Evolutionary conservation across 208 protist species (phyloP).

Genomic region (Crithidia expoeki): DNA sequence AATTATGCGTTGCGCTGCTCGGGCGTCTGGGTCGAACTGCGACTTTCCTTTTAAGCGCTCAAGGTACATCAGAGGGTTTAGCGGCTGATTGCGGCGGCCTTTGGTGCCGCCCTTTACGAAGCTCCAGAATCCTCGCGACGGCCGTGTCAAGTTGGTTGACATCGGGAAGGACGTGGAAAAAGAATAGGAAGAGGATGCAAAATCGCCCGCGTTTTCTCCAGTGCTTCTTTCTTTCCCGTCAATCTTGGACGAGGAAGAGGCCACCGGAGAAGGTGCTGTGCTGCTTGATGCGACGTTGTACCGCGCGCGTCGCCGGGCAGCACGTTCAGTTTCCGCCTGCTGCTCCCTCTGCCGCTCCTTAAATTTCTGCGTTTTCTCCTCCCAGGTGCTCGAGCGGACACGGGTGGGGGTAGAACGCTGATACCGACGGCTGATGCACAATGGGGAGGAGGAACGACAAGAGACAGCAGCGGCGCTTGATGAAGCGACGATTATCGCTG

Average conservation of each 20-base stretch:
- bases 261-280: too few relatives aligned
- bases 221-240: neutral
- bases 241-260: too few relatives aligned
- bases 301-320: constrained; percentile 26
- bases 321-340: constrained; percentile 25
- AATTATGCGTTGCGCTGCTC: constrained; percentile 24
- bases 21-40: constrained; percentile 36
- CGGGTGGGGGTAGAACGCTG: constrained; percentile 34
- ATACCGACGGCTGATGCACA: constrained; percentile 23
- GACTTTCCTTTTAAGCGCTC: neutral
- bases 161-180: neutral
- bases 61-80: constrained; percentile 24
- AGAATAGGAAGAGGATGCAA: constrained; percentile 3
- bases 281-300: constrained; percentile 2
- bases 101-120: constrained; percentile 22
- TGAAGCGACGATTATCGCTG: too few relatives aligned
- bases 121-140: constrained; percentile 9
- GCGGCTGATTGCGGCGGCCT: constrained; percentile 15
- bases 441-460: neutral
- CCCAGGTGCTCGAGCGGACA: constrained; percentile 32
- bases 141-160: neutral
- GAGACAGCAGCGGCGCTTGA: neutral
- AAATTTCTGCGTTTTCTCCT: constrained; percentile 31
- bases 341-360: constrained; percentile 25
- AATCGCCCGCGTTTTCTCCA: neutral